Conservation (phyloP, 768 basidiomycete genomes). For the Termitomyces sp. region DNA sequence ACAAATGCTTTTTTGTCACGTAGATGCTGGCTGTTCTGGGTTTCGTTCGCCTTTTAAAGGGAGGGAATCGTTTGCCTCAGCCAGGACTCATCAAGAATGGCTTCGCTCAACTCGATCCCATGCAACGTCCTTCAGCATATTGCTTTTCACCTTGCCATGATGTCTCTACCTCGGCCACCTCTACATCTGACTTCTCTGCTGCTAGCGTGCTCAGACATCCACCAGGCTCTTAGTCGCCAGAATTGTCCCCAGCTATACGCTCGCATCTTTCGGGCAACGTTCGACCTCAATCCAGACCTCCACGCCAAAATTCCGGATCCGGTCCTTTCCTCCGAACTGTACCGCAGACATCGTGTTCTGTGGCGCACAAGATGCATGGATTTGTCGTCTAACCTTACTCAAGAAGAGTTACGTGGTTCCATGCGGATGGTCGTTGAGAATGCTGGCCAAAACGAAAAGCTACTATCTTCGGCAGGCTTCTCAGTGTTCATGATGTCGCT, state of each 20-base stretch:
- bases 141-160: conserved; percentile 39
- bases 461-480: conserved; percentile 38
- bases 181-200: conserved; percentile 37
- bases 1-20: conserved; percentile 5
- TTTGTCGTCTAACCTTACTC: conserved; percentile 23
- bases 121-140: conserved; percentile 54
- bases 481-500: conserved; percentile 31
- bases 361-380: conserved; percentile 38
- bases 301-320: conserved; percentile 30
- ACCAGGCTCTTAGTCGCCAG: conserved; percentile 35
- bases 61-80: neutral
- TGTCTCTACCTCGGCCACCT: conserved; percentile 33
- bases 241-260: conserved; percentile 53
- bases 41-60: conserved; percentile 3
- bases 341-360: conserved; percentile 41
- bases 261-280: conserved; percentile 44
- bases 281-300: conserved; percentile 33
- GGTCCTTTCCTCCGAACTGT: conserved; percentile 43
- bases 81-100: conserved; percentile 29
- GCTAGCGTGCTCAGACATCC: conserved; percentile 38
- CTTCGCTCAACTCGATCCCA: conserved; percentile 44
- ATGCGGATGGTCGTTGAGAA: conserved; percentile 61
- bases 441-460: conserved; percentile 39
- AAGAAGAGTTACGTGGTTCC: conserved; percentile 50
- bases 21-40: neutral